phyloP scores from a whole-genome alignment of 257 asterid genomes.

The Thymus quinquecostatus region DNA sequence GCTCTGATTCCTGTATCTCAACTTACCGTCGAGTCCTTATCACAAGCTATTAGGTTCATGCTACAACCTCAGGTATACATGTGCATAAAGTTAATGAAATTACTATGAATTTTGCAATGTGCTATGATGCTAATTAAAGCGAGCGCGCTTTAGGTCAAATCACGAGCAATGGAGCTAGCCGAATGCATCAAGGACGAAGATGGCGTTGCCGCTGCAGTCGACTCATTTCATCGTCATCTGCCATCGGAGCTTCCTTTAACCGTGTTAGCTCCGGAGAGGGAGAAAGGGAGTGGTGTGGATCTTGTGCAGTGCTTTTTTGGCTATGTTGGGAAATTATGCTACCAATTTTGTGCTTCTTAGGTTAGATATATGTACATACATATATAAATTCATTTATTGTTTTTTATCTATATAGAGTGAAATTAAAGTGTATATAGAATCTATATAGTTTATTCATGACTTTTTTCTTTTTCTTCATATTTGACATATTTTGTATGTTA shows the following conservation, averaged over 20 bases:
- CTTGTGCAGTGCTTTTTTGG: slow-evolving; percentile 68
- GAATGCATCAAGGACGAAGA: slow-evolving; percentile 65
- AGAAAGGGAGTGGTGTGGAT: slow-evolving; percentile 43
- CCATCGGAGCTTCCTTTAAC: slow-evolving; percentile 66
- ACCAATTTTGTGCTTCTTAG: slow-evolving; percentile 28
- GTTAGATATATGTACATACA: neutral
- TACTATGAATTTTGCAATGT: neutral
- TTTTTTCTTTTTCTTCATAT: too few species aligned
- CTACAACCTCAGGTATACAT: slow-evolving; percentile 73
- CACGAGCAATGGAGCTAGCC: slow-evolving; percentile 50
- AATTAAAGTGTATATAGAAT: too few species aligned
- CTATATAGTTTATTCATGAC: too few species aligned
- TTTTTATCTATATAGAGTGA: neutral
- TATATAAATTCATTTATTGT: neutral
- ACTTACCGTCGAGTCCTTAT: slow-evolving; percentile 66
- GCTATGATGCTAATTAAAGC: neutral
- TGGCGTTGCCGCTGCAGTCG: slow-evolving; percentile 84
- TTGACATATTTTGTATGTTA: too few species aligned
- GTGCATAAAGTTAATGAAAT: neutral
- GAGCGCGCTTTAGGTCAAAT: neutral
- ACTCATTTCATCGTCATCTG: slow-evolving; percentile 82
- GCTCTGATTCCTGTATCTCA: slow-evolving; percentile 77
- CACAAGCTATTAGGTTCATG: slow-evolving; percentile 88
- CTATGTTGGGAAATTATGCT: slow-evolving; percentile 66
- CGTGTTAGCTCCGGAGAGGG: slow-evolving; percentile 36